Conservation (phyloP, 768 basidiomycete genomes). For the Daedalea quercina region DNA sequence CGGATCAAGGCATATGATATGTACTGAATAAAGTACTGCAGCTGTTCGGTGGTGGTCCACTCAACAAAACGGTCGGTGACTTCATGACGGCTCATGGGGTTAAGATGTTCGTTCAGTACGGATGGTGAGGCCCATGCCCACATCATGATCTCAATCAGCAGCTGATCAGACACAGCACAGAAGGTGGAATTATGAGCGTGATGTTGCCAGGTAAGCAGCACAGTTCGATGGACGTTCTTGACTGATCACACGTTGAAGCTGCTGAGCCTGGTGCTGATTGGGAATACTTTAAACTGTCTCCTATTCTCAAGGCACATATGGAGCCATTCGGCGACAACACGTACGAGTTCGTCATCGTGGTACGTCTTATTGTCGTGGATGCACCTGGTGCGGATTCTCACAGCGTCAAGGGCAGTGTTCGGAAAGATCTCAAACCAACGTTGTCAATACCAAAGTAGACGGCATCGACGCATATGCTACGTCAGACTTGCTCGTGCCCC, state of each 20-base stretch:
- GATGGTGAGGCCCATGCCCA: not conserved
- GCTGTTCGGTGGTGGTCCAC: not conserved
- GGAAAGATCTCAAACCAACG: conserved; percentile 5
- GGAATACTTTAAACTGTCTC: conserved; percentile 17
- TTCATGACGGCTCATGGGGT: not conserved
- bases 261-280: conserved; percentile 3
- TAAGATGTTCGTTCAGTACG: not conserved
- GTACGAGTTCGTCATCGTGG: conserved; percentile 15
- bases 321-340: conserved; percentile 11
- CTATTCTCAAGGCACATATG: conserved; percentile 4
- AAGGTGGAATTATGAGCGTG: not conserved
- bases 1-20: not conserved
- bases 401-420: no score
- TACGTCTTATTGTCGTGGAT: not conserved
- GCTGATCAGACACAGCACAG: no score
- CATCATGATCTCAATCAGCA: not conserved
- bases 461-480: conserved; percentile 31
- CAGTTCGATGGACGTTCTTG: not conserved
- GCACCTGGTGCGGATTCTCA: no score
- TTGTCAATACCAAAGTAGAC: conserved; percentile 27
- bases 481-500: conserved; percentile 32
- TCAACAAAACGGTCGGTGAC: not conserved
- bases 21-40: not conserved
- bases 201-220: not conserved
- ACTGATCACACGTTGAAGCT: not conserved